Conservation (phyloP, 2,329 filamentous ascomycete genomes). For the Teratosphaeria epicoccoides region DNA sequence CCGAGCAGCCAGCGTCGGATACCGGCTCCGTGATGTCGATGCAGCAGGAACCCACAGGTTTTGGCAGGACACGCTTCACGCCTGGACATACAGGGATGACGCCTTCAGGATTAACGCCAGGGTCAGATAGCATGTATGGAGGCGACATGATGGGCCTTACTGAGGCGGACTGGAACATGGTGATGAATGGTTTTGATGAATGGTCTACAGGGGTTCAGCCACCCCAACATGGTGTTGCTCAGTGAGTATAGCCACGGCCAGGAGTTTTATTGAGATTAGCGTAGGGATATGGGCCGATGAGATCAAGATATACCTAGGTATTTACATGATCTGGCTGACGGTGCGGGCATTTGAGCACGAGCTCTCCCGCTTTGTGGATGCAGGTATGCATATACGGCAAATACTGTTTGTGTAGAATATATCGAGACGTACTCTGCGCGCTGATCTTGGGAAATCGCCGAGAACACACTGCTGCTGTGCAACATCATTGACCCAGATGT, state of each 20-base stretch:
- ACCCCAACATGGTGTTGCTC: background rate
- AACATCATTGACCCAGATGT: no score
- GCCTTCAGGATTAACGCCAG: constrained; percentile 3
- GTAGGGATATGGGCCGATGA: background rate
- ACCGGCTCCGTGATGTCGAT: background rate
- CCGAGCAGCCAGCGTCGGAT: constrained; percentile 10
- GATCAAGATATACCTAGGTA: no score
- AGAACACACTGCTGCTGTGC: no score
- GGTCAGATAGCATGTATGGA: constrained; percentile 2
- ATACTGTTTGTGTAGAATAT: no score
- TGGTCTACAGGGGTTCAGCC: constrained; percentile 1
- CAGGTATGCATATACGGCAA: no score
- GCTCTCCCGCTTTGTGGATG: no score
- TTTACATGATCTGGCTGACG: no score
- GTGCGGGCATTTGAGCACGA: no score
- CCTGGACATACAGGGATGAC: constrained; percentile 11
- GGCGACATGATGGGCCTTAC: constrained; percentile 20
- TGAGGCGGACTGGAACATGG: constrained; percentile 22
- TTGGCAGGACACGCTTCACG: constrained; percentile 9
- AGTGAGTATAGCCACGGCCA: background rate
- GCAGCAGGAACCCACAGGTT: background rate
- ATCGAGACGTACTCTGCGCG: no score
- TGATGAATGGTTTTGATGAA: constrained; percentile 17
- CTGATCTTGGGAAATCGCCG: no score
- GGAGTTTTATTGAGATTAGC: background rate